Evolutionary conservation across 192 early-diverging fungal genomes (phyloP), one percentile per base, ranked within the genome.

Genomic region (Backusella macrospora): DNA sequence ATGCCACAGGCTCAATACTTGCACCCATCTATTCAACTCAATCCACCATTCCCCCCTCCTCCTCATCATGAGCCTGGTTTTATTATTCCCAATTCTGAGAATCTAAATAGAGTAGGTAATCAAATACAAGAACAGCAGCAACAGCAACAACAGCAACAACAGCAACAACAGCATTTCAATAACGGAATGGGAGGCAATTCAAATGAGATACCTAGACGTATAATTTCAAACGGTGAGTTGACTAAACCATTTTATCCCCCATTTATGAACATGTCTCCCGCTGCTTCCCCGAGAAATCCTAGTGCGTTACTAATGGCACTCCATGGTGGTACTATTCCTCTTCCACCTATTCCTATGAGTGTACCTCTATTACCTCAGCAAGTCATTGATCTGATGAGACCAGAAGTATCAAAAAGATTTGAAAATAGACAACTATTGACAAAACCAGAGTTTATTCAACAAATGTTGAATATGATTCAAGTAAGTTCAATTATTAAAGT

Each of bases 361-460:
- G 26, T 70, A 5, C 75, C 75, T 21, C 34, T 81, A 12, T 43
- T 62, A 26, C 76, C 21, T 5, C 67, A 71, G 23, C 68, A 18
- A 2, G 52, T 73, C 23, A 71, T 75, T 10, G 72, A 75, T 13
- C 21, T 75, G 4, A 49, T 73, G 43, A 44, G 23, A 5, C 40
- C 45, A 14, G 76, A 74, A 23, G 15, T 75, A 0, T 39, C n/a
- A 23, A 49, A 64, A 44, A 73, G 80, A 14, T 44, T 81, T 21
- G 47, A 26, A 6, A 18, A 16, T 16, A 21, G n/a, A 12, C 59
- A 23, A 12, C 68, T 78, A 9, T n/a, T 87, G 38, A 78, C 86
- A 46, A 87, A 87, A 42, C 75, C 81, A 13, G 82, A 87, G 39
- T 87, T 87, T 73, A 73, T 82, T 43, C 82, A 83, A 45, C 83